Conservation (phyloP, 306 rosid species). For the Begonia fuchsioides region DNA sequence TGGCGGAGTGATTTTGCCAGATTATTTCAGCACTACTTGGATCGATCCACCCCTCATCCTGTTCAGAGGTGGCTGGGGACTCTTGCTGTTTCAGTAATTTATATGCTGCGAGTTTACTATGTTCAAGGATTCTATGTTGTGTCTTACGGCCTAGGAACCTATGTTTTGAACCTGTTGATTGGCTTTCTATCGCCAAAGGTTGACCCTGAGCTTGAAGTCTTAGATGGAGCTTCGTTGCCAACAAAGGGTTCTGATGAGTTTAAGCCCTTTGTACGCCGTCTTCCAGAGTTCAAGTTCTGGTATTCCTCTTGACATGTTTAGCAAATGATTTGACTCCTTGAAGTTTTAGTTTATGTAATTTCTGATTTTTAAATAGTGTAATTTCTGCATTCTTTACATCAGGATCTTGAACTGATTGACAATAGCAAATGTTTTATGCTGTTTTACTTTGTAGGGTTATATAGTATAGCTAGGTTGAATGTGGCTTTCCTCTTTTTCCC, state of each 20-base stretch:
- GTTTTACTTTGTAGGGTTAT: too few species aligned
- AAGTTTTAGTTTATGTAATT: too few species aligned
- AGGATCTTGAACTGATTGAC: too few species aligned
- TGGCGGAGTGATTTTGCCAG: constrained; percentile 34
- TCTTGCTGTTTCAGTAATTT: constrained; percentile 22
- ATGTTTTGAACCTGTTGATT: too few species aligned
- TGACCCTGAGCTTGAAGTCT: constrained; percentile 52
- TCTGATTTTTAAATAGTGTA: too few species aligned
- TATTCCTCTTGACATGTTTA: constrained; percentile 12
- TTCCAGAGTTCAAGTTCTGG: constrained; percentile 74
- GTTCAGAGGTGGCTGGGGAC: constrained; percentile 57
- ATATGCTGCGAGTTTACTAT: constrained; percentile 43
- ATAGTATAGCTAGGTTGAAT: too few species aligned
- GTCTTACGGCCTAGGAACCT: constrained; percentile 51
- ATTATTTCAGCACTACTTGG: constrained; percentile 48
- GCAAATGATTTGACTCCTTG: not conserved
- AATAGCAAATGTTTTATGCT: too few species aligned
- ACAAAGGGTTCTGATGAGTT: constrained; percentile 53
- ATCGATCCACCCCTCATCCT: constrained; percentile 41
- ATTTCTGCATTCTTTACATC: too few species aligned
- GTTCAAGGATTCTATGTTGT: constrained; percentile 51
- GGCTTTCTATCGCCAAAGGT: constrained; percentile 50
- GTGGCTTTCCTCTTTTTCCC: too few species aligned
- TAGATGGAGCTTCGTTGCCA: constrained; percentile 55
- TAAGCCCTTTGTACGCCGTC: too few species aligned